phyloP scores from a whole-genome alignment of 768 basidiomycete genomes.

The Kwoniella botswanensis region DNA sequence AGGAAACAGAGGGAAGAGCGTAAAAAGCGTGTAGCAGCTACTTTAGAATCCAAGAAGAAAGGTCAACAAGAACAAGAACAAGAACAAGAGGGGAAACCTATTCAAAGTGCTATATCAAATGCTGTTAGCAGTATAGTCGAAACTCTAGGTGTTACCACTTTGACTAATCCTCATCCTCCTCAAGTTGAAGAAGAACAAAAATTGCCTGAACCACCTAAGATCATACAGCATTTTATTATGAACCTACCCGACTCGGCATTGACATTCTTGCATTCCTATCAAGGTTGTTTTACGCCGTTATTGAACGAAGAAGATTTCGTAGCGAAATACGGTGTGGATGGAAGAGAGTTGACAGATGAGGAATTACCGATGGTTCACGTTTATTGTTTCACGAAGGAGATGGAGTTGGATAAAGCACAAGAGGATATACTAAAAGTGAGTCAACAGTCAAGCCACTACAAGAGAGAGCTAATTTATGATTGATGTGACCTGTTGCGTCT shows the following conservation, averaged over 20 bases:
- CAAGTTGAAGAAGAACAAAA: background rate
- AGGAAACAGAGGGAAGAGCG: conserved; percentile 60
- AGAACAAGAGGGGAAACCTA: background rate
- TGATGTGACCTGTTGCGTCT: background rate
- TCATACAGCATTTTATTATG: conserved; percentile 92
- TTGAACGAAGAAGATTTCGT: conserved; percentile 54
- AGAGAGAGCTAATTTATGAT: too few species aligned
- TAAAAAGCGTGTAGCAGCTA: conserved; percentile 2
- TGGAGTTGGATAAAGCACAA: conserved; percentile 71
- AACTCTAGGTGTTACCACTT: background rate
- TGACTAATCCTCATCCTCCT: background rate
- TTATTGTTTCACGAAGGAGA: conserved; percentile 91
- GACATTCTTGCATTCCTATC: conserved; percentile 84
- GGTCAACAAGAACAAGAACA: background rate
- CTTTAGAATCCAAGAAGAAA: background rate
- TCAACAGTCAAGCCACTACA: conserved; percentile 7
- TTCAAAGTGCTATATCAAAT: background rate
- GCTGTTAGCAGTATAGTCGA: background rate
- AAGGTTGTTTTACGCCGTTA: conserved; percentile 67
- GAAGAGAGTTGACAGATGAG: conserved; percentile 59
- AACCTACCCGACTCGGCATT: conserved; percentile 94
- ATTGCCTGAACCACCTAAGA: conserved; percentile 45
- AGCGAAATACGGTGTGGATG: conserved; percentile 57
- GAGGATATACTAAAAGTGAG: conserved; percentile 80
- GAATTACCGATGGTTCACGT: conserved; percentile 90